Base-by-base conservation (phyloP, 2,329 filamentous ascomycete genomes). In the Penicillium sp. region DNA sequence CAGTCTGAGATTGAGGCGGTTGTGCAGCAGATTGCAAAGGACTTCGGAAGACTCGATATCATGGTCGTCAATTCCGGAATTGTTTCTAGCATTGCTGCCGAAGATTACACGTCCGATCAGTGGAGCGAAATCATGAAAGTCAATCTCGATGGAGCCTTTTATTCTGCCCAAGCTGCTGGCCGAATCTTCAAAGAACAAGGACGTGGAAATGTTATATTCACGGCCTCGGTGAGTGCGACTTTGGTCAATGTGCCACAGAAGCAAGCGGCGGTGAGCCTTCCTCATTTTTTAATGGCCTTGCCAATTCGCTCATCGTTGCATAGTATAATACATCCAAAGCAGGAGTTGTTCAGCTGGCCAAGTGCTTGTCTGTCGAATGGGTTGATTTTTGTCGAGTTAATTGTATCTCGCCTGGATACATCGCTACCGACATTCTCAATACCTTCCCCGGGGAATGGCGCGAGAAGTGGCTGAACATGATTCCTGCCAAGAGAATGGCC, bases 51-150 rank as follows among this genome's bases (percentile, higher is more conserved):
- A 30, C 69, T 80, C 9, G 73, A 78, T 49, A 74, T 80, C 48
- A 67, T 80, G 35, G 70, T 80, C 30, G 78, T 73, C 16, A 79
- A 79, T 61, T 76, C 77, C 0, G 78, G 78, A 1, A 73, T 76
- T 26, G 66, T 67, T 32, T 59, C 65, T 2, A 66, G 68, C 5
- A 61, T 71, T 51, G 62, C 74, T 0, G 73, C 70, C 11, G 69
- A 73, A 8, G 68, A 77, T 14, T 76, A 75, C 54, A 73, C 72
- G 0, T 45, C 67, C 4, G 66, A 70, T 14, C 67, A 75, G 55
- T 78, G 70, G 70, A 70, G 67, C n/a, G 67, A 72, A 54, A 75
- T 75, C 42, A 70, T 73, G 59, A 61, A 65, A 19, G 68, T 75
- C 9, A 76, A 76, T 45, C 59, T 75, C 2, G 69, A 75, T 47